Evolutionary conservation across 164 flowering plant genomes (phyloP).

Genomic region (Hamamelis virginiana): DNA sequence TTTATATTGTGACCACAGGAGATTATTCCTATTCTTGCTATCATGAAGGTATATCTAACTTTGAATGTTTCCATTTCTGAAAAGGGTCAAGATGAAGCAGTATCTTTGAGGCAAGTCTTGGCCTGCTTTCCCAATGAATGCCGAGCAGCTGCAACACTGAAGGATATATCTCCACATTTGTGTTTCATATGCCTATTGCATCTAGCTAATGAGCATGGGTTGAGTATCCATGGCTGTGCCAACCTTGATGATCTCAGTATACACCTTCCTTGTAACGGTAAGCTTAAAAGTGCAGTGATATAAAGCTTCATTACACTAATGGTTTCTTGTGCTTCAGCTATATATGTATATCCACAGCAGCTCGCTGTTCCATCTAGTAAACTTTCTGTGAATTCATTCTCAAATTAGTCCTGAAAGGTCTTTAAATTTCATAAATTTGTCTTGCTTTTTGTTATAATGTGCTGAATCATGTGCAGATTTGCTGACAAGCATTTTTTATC

Average conservation of each 20-base stretch:
- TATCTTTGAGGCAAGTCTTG: slow-evolving; percentile 40
- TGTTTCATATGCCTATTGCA: slow-evolving; percentile 82
- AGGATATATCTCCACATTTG: slow-evolving; percentile 69
- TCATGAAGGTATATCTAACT: background rate
- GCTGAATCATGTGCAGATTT: too few species aligned
- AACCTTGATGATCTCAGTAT: slow-evolving; percentile 64
- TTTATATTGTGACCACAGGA: background rate
- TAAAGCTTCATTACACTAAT: background rate
- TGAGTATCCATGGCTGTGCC: slow-evolving; percentile 44
- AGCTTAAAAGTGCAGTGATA: background rate
- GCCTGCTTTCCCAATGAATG: slow-evolving; percentile 32
- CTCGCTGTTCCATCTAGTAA: background rate
- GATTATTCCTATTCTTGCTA: background rate
- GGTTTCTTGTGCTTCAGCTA: background rate
- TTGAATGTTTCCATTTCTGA: background rate
- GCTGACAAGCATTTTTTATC: background rate
- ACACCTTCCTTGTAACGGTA: slow-evolving; percentile 26
- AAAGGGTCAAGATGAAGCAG: slow-evolving; percentile 20
- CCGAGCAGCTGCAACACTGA: slow-evolving; percentile 28
- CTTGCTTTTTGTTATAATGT: background rate
- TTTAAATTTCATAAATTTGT: background rate
- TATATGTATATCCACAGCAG: background rate
- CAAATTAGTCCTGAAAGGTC: background rate
- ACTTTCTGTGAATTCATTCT: background rate
- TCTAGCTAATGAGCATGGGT: slow-evolving; percentile 79